These are phyloP conservation scores for Omphalotus olearius DNA, from an alignment of 1,284 basidiomycete genomes.

Conservation along the genomic window DNA sequence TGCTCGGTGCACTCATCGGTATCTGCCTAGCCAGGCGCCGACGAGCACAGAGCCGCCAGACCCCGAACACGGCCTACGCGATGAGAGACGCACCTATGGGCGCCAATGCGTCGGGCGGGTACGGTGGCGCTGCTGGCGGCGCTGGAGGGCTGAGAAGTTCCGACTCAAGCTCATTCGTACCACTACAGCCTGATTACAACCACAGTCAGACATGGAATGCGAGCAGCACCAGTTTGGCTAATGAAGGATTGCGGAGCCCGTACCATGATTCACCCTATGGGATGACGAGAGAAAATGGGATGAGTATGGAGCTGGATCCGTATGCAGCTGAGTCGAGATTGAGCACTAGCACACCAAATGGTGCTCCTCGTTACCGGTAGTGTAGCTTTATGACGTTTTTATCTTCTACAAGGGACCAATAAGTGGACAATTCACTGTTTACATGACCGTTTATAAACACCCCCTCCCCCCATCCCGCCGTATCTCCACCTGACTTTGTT, in stretches of 20 bases:
- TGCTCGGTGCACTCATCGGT: constrained; percentile 15
- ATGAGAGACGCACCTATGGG: constrained; percentile 5
- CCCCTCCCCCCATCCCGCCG: too few relatives aligned
- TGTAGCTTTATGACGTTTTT: too few relatives aligned
- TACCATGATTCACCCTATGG: constrained; percentile 40
- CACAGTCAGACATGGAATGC: constrained; percentile 47
- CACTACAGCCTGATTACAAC: constrained; percentile 46
- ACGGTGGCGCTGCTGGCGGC: constrained; percentile 11
- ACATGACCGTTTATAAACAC: too few relatives aligned
- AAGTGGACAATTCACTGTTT: too few relatives aligned
- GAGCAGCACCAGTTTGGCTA: constrained; percentile 26
- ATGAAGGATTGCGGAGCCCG: constrained; percentile 31
- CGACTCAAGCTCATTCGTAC: constrained; percentile 49
- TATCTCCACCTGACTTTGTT: too few relatives aligned
- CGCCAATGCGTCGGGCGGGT: neutral
- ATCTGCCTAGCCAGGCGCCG: constrained; percentile 14
- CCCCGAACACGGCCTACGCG: constrained; percentile 3
- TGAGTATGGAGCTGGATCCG: constrained; percentile 37
- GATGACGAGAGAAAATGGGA: constrained; percentile 26
- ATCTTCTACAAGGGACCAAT: too few relatives aligned
- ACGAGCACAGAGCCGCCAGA: constrained; percentile 8
- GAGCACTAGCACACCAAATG: constrained; percentile 7
- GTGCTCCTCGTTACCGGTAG: neutral
- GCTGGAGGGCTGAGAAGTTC: constrained; percentile 29
- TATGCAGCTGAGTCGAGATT: constrained; percentile 16